Evolutionary conservation across 2,329 filamentous ascomycete species (phyloP), one percentile per base, ranked within the genome.

Genomic region (Alternaria postmessia): DNA sequence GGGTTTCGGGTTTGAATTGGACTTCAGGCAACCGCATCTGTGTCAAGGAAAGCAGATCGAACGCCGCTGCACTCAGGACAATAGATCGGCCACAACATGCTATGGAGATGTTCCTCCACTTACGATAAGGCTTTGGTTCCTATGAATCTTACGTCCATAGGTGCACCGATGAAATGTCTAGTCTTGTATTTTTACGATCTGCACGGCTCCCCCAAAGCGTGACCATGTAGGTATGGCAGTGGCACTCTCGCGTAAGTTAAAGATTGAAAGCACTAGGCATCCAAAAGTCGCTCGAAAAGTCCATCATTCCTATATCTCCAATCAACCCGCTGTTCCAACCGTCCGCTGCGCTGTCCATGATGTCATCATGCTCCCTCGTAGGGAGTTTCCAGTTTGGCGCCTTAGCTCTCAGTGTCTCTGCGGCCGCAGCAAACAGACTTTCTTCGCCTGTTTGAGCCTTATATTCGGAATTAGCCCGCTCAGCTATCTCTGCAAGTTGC

Each of bases 221-320:
- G 14, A 22, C 8, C 8, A 26, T 18, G 9, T 18, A 42, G 11
- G 2, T n/a, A n/a, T 24, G 22, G 46, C n/a, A 16, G 14, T 7
- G 16, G 5, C 7, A n/a, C 20, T 6, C 12, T 46, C 24, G 16
- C 38, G 14, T 18, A 14, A 1, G 41, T 44, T 12, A 67, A 6
- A 62, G 49, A 41, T 64, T 57, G 46, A 65, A 63, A 8, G 44
- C 32, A 14, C 24, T 55, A 16, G 55, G 51, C 26, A 68, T 12
- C 66, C 63, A 69, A n/a, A 69, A 67, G 14, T 69, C 62, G 7
- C 65, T 60, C 8, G 62, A 47, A 7, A 69, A 67, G 9, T 71
- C 68, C 39, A 64, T 8, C 12, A 51, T 55, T 16, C 55, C 39
- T 5, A 67, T 4, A 24, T 67, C 64, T 20, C 59, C 16, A 3